Conservation (phyloP, 352 stramenopile genomes). For the Pythium graminicola region DNA sequence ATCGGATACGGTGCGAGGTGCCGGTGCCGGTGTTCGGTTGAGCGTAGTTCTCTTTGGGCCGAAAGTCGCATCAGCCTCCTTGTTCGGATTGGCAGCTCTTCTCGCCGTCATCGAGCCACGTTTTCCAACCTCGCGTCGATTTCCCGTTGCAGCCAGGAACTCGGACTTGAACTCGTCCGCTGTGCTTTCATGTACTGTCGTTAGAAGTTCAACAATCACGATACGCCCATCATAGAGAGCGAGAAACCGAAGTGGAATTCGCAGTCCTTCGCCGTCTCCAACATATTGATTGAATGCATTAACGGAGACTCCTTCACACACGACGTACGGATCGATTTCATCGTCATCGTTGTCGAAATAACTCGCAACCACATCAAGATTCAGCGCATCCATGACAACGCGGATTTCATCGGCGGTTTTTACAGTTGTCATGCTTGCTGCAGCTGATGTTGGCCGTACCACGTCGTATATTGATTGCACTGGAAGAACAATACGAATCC, state of each 20-base stretch:
- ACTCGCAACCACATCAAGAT: neutral
- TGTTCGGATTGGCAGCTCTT: conserved; percentile 2
- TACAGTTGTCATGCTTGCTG: neutral
- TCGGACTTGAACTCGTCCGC: neutral
- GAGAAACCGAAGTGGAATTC: conserved; percentile 20
- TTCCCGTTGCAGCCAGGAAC: conserved; percentile 16
- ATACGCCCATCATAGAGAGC: conserved; percentile 18
- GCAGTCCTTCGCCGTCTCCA: conserved; percentile 16
- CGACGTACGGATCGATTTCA: conserved; percentile 19
- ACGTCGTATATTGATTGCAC: no score
- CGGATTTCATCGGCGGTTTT: neutral
- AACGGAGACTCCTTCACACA: conserved; percentile 26
- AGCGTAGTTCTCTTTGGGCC: conserved; percentile 5
- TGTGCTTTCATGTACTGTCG: conserved; percentile 18
- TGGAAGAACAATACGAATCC: no score
- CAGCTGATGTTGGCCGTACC: no score
- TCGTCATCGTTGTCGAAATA: conserved; percentile 6
- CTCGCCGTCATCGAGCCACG: conserved; percentile 15
- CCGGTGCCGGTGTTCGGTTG: neutral
- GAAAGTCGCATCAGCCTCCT: conserved; percentile 26
- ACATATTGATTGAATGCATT: conserved; percentile 24
- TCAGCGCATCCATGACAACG: neutral
- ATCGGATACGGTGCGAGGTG: neutral
- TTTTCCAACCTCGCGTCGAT: conserved; percentile 5
- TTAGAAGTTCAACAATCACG: conserved; percentile 11